Evolutionary conservation across 108 stramenopile genomes (phyloP), one percentile per base, ranked within the genome.

Genomic region (Pseudonitzschia multiseries): DNA sequence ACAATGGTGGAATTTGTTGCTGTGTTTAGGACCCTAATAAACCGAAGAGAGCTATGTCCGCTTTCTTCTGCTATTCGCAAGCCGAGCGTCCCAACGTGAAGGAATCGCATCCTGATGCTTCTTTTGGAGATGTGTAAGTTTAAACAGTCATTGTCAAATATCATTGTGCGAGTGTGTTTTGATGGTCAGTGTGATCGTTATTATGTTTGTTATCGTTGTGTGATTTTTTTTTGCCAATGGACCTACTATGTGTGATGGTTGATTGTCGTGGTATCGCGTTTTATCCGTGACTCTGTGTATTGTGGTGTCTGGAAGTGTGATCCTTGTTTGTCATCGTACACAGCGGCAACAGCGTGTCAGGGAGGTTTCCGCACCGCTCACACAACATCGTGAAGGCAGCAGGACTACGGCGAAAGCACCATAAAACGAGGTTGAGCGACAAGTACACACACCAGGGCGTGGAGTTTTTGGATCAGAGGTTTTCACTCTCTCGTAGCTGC

Each of bases 121-220:
- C 72, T 67, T 94, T 94, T 72, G 93, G 90, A 40, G 90, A 91
- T 62, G 77, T 91, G 93, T 93, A 79, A 91, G 90, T 91, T 18
- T 42, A 61, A 56, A 65, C 29, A 70, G 43, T 59, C 54, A 52
- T 67, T 43, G 57, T 75, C 48, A 24, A 27, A 28, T 42, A 54
- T 36, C 61, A 12, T 67, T 32, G 54, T 46, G 12, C 42, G 72
- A 46, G 46, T 51, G 32, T 71, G 42, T 44, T 68, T 83, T 54
- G 29, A 65, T 72, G 54, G 41, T 51, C 36, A 60, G 28, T 65
- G 59, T 51, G 27, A 71, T 52, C 57, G 68, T 57, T 51, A 51
- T 51, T 36, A 57, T 62, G 53, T 31, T 65, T 65, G 50, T 51
- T n/a, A 10, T 51, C 68, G 36, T 22, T 26, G 46, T 60, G 51